Evolutionary conservation across 78 protist genomes (phyloP), one percentile per base, ranked within the genome.

Genomic region (slime mould (Dictyostelium discoideum)): DNA sequence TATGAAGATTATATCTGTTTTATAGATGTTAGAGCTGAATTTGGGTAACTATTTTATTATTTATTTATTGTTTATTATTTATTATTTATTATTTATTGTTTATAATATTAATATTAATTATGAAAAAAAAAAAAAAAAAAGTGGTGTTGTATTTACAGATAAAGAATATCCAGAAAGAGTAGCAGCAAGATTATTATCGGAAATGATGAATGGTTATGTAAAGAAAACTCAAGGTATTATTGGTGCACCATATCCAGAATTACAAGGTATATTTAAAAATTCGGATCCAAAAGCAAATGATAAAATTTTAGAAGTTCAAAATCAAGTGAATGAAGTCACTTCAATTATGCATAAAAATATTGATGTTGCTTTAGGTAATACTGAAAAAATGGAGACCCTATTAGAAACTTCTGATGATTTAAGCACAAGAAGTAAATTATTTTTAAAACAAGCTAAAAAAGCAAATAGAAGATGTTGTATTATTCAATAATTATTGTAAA

Each of bases 61-160:
- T 14, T 44, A 46, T 40, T 10, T 3, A 42, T 79, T 5, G 20
- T 6, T 6, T 57, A 8, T 16, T 57, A 13, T 16, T 16, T 16
- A 7, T 48, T 81, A n/a, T 10, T 54, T 24, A 11, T 54, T 57
- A 29, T 20, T 29, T 22, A 24, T 11, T 50, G 0, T 50, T 11
- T 50, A 10, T 50, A 1, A 20, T 37, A n/a, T 24, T 84, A 9
- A 3, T 84, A 37, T 13, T 22, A 5, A 16, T 32, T 50, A 3
- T 37, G 1, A 44, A 44, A 44, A 7, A 44, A 44, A 44, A 44
- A 44, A 44, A 16, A 16, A 54, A 60, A 60, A 26, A 24, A 87
- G 94, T 20, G 95, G 88, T 11, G 95, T 90, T 24, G 88, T 90
- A 50, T 90, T 65, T 82, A 90, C 95, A 82, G 95, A 90, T 90